phyloP scores from a whole-genome alignment of 2,329 filamentous ascomycete species.

The Aureobasidium sp. region DNA sequence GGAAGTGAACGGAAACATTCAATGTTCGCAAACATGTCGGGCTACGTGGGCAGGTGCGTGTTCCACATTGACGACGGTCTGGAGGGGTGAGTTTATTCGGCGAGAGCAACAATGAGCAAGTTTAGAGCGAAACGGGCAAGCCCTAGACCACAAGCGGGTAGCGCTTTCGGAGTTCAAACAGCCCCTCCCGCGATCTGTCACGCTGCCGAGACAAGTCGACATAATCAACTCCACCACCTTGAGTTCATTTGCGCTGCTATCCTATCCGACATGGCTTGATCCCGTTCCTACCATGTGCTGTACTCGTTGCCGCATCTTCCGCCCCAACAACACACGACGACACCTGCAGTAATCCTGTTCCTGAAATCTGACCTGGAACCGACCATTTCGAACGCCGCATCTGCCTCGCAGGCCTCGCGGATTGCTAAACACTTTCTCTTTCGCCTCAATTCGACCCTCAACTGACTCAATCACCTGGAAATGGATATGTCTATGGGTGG shows the following conservation, averaged over 20 bases:
- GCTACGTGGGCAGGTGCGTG: not conserved
- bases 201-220: not conserved
- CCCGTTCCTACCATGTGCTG: not conserved
- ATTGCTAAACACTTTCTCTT: not conserved
- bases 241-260: conserved; percentile 2
- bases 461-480: not conserved
- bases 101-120: not conserved
- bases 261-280: not conserved
- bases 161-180: not conserved
- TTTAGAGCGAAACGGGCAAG: not conserved
- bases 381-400: not conserved
- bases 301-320: not conserved
- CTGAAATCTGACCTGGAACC: not conserved
- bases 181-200: not conserved
- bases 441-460: not conserved
- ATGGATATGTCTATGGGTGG: conserved; percentile 21
- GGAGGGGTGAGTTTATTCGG: not conserved
- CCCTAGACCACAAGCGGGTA: not conserved
- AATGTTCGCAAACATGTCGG: not conserved
- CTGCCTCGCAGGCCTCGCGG: not conserved
- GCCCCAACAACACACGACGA: not conserved
- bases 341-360: not conserved
- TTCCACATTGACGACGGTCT: not conserved
- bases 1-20: not conserved
- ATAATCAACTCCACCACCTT: not conserved